Evolutionary conservation across 2,329 filamentous ascomycete genomes (phyloP), one percentile per base, ranked within the genome.

Genomic region (Cryphonectria naterciae): DNA sequence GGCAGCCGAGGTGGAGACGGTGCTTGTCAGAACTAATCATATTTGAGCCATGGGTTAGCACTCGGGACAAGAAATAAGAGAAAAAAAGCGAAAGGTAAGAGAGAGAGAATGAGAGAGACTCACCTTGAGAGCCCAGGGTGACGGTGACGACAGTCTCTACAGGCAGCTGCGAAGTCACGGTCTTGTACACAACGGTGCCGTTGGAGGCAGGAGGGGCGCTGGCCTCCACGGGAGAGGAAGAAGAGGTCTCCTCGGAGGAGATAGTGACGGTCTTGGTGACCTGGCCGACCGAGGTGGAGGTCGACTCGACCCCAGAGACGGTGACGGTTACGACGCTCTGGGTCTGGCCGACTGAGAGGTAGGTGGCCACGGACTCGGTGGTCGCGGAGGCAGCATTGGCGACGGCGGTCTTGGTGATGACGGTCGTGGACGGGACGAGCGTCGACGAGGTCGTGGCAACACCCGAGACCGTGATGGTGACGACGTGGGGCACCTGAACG

Each of bases 111-210:
- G 28, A 15, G n/a, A 15, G 28, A 19, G 28, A 17, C 61, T 41
- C 25, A 64, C 61, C 61, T 19, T 72, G 71, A 37, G 64, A 58
- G 39, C 71, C 71, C 1, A 72, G 28, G 11, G 71, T 72, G 25
- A 72, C 68, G n/a, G 71, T 72, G 35, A 72, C 56, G 22, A 72
- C 43, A 8, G 71, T 72, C 65, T 72, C 66, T 28, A 72, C 62
- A 7, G 71, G 71, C n/a, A 72, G 64, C 25, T 66, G 37, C 15
- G 71, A 70, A 4, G 46, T 65, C 15, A 70, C 54, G 0, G 68
- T 70, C 54, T 67, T 13, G 46, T 66, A 66, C 6, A 72, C 60
- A n/a, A 52, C 58, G 28, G 68, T 49, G 22, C 22, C 46, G 68
- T 35, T 61, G 19, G 62, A 65, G 39, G 2, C 6, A 49, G 46